Percentiles rank a stretch among this genome's conserved stretches.
phyloP scores from a whole-genome alignment of 345 rosid species.

The Eucalyptus sp. region DNA sequence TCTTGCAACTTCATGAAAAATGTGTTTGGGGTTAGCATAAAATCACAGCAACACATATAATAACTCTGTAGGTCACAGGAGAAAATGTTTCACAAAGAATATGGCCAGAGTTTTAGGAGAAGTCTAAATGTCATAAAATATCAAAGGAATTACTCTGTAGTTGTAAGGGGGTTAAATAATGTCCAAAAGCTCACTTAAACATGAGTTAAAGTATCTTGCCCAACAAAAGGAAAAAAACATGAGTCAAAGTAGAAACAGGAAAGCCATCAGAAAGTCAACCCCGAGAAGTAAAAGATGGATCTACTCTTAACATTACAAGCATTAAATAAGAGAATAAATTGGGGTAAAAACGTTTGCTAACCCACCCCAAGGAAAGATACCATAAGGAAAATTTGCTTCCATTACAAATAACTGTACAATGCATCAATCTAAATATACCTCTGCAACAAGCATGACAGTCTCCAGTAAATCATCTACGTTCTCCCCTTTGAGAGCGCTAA shows the following conservation, averaged over 20 bases:
- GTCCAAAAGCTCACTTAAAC: neutral
- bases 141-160: neutral
- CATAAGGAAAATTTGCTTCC: neutral
- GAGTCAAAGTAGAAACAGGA: neutral
- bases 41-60: neutral
- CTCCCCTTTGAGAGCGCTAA: constrained; percentile 94
- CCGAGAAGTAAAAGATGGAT: neutral
- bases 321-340: neutral
- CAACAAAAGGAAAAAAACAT: neutral
- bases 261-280: neutral
- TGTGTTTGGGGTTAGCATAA: neutral
- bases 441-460: constrained; percentile 96
- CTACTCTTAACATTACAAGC: neutral
- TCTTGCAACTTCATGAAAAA: constrained; percentile 73
- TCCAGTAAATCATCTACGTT: constrained; percentile 80
- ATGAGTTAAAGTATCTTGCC: neutral
- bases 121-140: neutral
- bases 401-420: neutral
- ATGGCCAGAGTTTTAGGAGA: neutral
- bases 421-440: constrained; percentile 25
- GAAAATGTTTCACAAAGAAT: neutral
- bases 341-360: neutral
- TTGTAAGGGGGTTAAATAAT: neutral
- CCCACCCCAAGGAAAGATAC: neutral
- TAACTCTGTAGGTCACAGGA: neutral